A percentile compares a stretch with the other conserved stretches of the same genome.
phyloP scores from a whole-genome alignment of 2,329 filamentous ascomycete species.

The Hypoxylon sp. region DNA sequence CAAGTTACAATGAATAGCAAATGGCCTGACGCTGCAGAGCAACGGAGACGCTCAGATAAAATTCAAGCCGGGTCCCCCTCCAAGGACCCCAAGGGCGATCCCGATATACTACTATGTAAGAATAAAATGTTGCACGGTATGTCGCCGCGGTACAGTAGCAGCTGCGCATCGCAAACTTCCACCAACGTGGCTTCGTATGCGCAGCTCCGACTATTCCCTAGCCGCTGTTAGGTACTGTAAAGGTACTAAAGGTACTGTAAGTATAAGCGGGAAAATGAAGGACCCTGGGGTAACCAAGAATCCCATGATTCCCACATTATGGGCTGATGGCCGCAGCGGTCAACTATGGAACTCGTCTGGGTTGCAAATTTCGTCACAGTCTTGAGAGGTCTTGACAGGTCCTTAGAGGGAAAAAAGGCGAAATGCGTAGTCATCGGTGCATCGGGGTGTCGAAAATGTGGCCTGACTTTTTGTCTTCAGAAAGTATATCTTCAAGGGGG shows the following conservation, averaged over 20 bases:
- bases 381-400: constrained; percentile 14
- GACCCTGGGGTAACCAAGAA: constrained; percentile 26
- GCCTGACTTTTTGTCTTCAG: constrained; percentile 41
- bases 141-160: constrained; percentile 34
- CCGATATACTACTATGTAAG: constrained; percentile 29
- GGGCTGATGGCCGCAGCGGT: constrained; percentile 46
- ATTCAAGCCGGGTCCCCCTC: constrained; percentile 30
- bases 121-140: constrained; percentile 35
- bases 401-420: constrained; percentile 20
- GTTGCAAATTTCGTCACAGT: constrained; percentile 37
- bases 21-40: constrained; percentile 53
- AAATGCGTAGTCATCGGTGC: constrained; percentile 41
- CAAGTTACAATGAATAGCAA: constrained; percentile 48
- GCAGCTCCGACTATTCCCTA: constrained; percentile 31
- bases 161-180: constrained; percentile 5
- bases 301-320: constrained; percentile 41
- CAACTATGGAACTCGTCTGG: constrained; percentile 41
- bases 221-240: not conserved
- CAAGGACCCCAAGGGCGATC: constrained; percentile 38
- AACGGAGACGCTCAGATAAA: constrained; percentile 46
- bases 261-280: constrained; percentile 37
- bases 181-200: constrained; percentile 8
- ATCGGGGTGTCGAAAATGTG: constrained; percentile 39
- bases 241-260: not conserved
- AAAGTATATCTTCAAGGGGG: constrained; percentile 39